Evolutionary conservation across 2,329 filamentous ascomycete species (phyloP), one percentile per base, ranked within the genome.

Genomic region (Madurella mycetomatis): DNA sequence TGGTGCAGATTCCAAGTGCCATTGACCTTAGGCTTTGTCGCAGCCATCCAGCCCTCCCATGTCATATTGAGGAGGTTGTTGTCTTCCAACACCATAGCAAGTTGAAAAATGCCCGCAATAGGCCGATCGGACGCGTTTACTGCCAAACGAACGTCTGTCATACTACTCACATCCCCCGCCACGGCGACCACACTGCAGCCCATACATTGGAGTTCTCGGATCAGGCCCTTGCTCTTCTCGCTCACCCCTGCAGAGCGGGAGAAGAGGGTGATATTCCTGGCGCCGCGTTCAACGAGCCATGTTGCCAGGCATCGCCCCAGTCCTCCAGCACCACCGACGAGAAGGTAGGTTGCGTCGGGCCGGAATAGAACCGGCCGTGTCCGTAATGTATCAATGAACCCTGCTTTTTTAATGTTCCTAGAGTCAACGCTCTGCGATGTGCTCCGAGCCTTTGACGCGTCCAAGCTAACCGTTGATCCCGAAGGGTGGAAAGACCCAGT

Each of bases 261-360:
- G 5, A 73, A 59, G 57, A 72, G 71, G 5, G 59, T 48, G 46
- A 73, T 68, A 31, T 60, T 54, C 15, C 62, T 58, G 1, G 69
- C 69, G 1, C 71, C 71, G 1, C 39, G 47, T n/a, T 57, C 58
- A 58, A 69, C 62, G 66, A 72, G 69, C 66, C 67, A 71, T 7
- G 51, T 57, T 0, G 69, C 64, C 17, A 72, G 44, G 19, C 65
- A 68, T 2, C 68, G 61, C 1, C 70, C 69, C 1, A 73, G 61
- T 5, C 70, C 70, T 18, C 71, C 70, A 5, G 72, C 59, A 51
- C 70, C 69, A 4, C 71, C 70, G 12, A 72, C 65, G 0, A 72
- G 65, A 15, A 72, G 62, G 53, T 72, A 72, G 4, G 57, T 60
- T 4, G 53, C 60, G 5, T 66, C 58, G 5, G 50, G 18, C 12